Base-by-base conservation (phyloP, 305 asterid species). In the Salvia sclarea region DNA sequence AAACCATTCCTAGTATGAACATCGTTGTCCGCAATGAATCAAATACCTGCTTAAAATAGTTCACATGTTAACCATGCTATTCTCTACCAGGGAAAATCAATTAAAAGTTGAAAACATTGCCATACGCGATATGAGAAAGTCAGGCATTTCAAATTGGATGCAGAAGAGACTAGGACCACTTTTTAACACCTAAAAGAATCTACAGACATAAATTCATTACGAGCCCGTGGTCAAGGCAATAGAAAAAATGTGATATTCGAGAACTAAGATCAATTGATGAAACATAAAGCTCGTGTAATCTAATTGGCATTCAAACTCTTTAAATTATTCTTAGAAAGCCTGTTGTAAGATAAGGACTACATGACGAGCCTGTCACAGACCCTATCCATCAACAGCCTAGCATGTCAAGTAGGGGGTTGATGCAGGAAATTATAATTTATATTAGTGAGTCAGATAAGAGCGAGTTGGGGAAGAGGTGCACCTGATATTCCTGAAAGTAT, bases 401-500 rank as follows among this genome's bases (percentile, higher is more conserved):
- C 17, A 12, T 28, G 12, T 55, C 6, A 8, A 10, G 41, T 12
- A 5, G 20, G 37, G 38, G 18, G 8, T 14, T 6, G 10, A 4
- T 43, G 6, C 10, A 16, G 21, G 53, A 16, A 45, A 45, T 7
- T 14, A 16, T 20, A 49, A n/a, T n/a, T n/a, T n/a, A n/a, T n/a
- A n/a, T n/a, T 9, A 49, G 22, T 16, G 28, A 48, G 61, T 35
- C 13, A 6, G n/a, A n/a, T n/a, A n/a, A n/a, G n/a, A n/a, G n/a
- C n/a, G 48, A 37, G 48, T 61, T 7, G 63, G 56, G 72, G 75
- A 5, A 33, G 75, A 69, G 69, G 54, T 17, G 75, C 77, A 88
- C 96, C 98, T 90, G 96, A 83, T 86, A 92, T 82, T 92, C 98
- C 81, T 86, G 96, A 76, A 92, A 92, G 74, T 92, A 92, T 61